phyloP scores from a whole-genome alignment of 2,329 filamentous ascomycete genomes.

The Pseudocercospora macadamiae region DNA sequence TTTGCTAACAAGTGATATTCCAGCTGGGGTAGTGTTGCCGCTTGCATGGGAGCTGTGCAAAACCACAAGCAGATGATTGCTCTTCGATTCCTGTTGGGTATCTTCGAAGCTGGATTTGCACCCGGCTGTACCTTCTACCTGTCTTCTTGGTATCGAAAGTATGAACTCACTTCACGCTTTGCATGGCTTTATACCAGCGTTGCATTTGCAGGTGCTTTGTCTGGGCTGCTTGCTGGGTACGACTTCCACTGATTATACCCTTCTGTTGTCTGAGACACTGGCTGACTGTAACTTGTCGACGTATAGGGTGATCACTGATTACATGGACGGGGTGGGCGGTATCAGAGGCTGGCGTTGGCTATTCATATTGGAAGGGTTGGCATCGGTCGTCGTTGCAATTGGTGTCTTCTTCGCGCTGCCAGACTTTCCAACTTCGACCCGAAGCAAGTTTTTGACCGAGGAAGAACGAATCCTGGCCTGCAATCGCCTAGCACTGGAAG shows the following conservation, averaged over 20 bases:
- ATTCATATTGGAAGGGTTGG: conserved; percentile 56
- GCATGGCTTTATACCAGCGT: conserved; percentile 8
- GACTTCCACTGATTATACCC: too few species aligned
- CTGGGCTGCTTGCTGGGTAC: conserved; percentile 9
- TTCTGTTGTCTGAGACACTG: too few species aligned
- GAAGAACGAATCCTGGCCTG: conserved; percentile 43
- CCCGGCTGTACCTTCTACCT: conserved; percentile 29
- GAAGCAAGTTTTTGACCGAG: conserved; percentile 18
- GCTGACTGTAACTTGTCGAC: too few species aligned
- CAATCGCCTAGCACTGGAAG: conserved; percentile 46
- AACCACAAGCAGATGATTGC: conserved; percentile 39
- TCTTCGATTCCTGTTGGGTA: conserved; percentile 41
- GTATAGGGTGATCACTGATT: not conserved
- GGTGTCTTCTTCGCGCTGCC: conserved; percentile 57
- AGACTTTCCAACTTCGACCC: conserved; percentile 43
- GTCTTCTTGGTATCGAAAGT: conserved; percentile 16
- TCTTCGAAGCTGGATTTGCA: conserved; percentile 35
- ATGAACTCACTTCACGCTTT: conserved; percentile 13
- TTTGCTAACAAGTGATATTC: not conserved
- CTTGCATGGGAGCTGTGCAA: conserved; percentile 6
- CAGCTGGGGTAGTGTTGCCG: conserved; percentile 1
- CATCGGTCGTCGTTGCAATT: conserved; percentile 56
- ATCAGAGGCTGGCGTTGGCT: conserved; percentile 38
- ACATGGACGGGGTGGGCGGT: conserved; percentile 54
- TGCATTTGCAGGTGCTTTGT: conserved; percentile 5